These are phyloP conservation scores for Baeospora myosura DNA, from an alignment of 1,284 basidiomycete species.

Conservation along the genomic window DNA sequence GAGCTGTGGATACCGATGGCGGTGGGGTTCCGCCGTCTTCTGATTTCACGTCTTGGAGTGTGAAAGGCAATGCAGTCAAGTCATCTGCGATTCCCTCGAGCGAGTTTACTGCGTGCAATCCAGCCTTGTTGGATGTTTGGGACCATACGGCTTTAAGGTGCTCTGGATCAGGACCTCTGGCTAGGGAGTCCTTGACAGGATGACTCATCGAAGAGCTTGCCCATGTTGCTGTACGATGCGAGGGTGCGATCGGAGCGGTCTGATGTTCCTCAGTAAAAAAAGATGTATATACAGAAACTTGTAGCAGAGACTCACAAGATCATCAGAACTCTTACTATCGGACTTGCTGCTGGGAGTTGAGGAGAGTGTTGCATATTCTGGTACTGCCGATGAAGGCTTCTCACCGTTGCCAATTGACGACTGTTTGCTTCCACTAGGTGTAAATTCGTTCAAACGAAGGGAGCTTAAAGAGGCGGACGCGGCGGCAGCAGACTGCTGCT, in stretches of 20 bases:
- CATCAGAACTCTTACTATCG: constrained; percentile 42
- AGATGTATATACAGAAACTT: constrained; percentile 4
- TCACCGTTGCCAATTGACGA: constrained; percentile 18
- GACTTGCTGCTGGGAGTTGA: constrained; percentile 25
- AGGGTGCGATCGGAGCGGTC: constrained; percentile 37
- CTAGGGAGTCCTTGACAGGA: constrained; percentile 55
- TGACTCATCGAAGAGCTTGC: constrained; percentile 52
- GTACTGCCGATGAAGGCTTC: constrained; percentile 17
- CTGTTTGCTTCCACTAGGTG: too few species aligned
- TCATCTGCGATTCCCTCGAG: constrained; percentile 74
- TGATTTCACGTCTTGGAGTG: constrained; percentile 72
- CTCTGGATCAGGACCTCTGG: constrained; percentile 65
- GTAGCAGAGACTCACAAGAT: constrained; percentile 31
- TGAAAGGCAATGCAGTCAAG: constrained; percentile 65
- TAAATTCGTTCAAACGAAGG: too few species aligned
- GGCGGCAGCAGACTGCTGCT: neutral
- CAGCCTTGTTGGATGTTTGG: constrained; percentile 61
- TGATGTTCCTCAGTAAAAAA: constrained; percentile 24
- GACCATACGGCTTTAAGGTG: constrained; percentile 79
- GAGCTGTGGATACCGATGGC: constrained; percentile 44
- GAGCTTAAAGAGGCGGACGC: neutral
- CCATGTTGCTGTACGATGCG: constrained; percentile 44
- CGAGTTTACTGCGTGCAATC: constrained; percentile 63
- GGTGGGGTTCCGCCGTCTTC: constrained; percentile 75
- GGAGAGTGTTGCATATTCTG: too few species aligned